Conservation (phyloP, 495 filamentous ascomycete genomes). For the Niebla homalea region DNA sequence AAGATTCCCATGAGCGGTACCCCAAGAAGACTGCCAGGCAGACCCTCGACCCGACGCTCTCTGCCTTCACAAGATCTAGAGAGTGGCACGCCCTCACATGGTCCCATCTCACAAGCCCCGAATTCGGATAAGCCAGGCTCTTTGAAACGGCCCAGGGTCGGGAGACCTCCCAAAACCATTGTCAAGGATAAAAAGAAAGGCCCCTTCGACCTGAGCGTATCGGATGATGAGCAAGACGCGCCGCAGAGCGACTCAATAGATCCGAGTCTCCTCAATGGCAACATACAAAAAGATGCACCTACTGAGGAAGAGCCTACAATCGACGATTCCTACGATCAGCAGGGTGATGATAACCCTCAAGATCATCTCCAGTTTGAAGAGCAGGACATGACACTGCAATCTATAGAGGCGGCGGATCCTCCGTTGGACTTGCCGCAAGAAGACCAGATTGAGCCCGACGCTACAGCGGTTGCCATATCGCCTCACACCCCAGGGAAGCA, state of each 20-base stretch:
- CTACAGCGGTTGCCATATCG: constrained; percentile 1
- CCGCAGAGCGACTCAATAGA: not conserved
- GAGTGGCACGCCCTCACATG: constrained; percentile 13
- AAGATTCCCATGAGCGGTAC: constrained; percentile 31
- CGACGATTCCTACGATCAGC: too few species aligned
- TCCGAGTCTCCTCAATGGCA: not conserved
- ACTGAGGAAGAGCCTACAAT: not conserved
- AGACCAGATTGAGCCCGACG: constrained; percentile 1
- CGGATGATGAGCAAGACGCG: constrained; percentile 7
- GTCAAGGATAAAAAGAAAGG: constrained; percentile 13
- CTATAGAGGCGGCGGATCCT: constrained; percentile 4
- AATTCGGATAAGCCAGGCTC: not conserved
- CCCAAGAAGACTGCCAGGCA: constrained; percentile 19
- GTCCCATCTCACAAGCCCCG: constrained; percentile 5
- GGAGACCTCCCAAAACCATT: not conserved
- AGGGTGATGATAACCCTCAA: not conserved
- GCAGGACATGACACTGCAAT: not conserved
- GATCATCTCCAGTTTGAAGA: not conserved
- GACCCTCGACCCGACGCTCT: constrained; percentile 12
- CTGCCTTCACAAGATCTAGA: constrained; percentile 10
- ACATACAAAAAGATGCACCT: not conserved
- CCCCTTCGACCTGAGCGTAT: constrained; percentile 11
- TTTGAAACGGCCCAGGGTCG: not conserved
- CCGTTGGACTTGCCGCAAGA: not conserved
- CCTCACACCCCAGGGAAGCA: not conserved